Evolutionary conservation across 176 grass and related monocot genomes (phyloP).

Genomic region (Rhynchospora tenuis): DNA sequence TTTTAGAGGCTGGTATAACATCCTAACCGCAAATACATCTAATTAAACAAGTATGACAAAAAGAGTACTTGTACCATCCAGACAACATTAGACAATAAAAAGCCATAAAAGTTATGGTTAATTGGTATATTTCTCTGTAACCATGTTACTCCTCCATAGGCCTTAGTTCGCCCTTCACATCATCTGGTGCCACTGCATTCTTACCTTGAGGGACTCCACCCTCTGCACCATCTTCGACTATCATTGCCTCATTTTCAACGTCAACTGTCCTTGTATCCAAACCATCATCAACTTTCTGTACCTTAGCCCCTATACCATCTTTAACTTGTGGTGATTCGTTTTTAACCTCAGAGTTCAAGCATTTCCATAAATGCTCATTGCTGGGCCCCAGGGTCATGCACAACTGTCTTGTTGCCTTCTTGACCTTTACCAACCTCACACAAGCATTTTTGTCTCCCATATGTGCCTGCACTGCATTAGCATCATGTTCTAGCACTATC

Average conservation of each 20-base stretch:
- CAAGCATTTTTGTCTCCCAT: conserved; percentile 48
- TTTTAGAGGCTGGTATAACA: neutral
- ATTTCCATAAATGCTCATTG: neutral
- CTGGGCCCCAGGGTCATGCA: neutral
- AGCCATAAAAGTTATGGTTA: neutral
- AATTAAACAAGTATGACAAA: conserved; percentile 6
- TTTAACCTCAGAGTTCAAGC: neutral
- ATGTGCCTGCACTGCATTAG: conserved; percentile 46
- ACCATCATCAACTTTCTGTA: neutral
- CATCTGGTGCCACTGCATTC: neutral
- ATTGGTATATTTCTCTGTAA: too few species aligned
- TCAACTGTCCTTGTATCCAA: neutral
- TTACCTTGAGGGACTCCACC: neutral
- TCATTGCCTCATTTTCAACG: neutral
- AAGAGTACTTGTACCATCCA: neutral
- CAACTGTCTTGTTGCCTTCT: conserved; percentile 17
- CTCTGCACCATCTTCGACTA: neutral
- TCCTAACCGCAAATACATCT: neutral
- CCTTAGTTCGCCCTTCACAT: neutral
- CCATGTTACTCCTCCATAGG: neutral
- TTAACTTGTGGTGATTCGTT: neutral
- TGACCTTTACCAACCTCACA: conserved; percentile 39
- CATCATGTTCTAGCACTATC: conserved; percentile 49
- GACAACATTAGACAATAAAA: neutral
- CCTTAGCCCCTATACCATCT: neutral